Evolutionary conservation across 164 flowering plant genomes (phyloP).

Genomic region (Tetrastigma voinierianum): DNA sequence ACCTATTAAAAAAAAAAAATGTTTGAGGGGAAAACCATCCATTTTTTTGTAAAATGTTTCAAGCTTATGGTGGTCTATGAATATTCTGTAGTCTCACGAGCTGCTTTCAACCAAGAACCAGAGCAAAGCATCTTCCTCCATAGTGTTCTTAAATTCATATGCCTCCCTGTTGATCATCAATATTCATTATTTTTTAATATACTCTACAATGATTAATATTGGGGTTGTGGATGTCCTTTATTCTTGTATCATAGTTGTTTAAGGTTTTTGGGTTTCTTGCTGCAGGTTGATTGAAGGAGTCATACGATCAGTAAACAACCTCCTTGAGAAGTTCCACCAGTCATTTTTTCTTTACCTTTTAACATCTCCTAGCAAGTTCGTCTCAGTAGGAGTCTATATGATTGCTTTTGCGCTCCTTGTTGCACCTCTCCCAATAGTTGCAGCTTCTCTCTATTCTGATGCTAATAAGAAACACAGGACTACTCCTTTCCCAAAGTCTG

Average conservation of each 20-base stretch:
- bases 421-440: conserved; percentile 85
- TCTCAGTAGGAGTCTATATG: conserved; percentile 97
- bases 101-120: too few relatives aligned
- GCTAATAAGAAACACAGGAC: conserved; percentile 23
- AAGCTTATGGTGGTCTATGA: neutral
- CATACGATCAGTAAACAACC: conserved; percentile 85
- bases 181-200: neutral
- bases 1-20: too few relatives aligned
- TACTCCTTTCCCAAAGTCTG: conserved; percentile 7
- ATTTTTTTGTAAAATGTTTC: neutral
- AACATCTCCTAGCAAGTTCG: conserved; percentile 76
- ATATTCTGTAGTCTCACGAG: neutral
- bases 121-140: neutral
- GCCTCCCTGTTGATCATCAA: neutral
- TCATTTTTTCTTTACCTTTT: conserved; percentile 90
- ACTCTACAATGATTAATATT: neutral
- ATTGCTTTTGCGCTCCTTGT: conserved; percentile 78
- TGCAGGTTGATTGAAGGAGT: conserved; percentile 94
- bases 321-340: conserved; percentile 97
- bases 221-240: neutral
- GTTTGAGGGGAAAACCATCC: too few relatives aligned
- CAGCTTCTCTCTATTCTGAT: conserved; percentile 75
- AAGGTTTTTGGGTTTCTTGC: conserved; percentile 5
- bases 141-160: neutral
- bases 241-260: neutral